A percentile compares a stretch with the other conserved stretches of the same genome.
Evolutionary conservation across 2,329 filamentous ascomycete genomes (phyloP).

Genomic region (Paecilomyces dactylethromorphus): DNA sequence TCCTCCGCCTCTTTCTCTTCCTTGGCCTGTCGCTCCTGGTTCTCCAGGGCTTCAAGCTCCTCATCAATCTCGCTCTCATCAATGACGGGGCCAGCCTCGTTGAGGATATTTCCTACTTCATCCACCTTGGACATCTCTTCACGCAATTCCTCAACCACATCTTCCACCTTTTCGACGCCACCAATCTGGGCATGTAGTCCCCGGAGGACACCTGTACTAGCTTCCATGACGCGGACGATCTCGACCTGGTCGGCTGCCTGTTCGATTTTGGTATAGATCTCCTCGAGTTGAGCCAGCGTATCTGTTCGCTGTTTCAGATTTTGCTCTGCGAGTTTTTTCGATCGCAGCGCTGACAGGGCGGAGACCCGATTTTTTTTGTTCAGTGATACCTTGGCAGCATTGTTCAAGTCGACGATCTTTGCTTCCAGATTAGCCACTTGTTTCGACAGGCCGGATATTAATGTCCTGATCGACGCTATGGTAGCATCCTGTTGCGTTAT

Average conservation of each 20-base stretch:
- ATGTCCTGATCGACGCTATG: slow-evolving; percentile 70
- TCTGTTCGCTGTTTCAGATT: slow-evolving; percentile 65
- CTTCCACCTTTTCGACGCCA: slow-evolving; percentile 67
- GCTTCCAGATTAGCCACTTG: slow-evolving; percentile 60
- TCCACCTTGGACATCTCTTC: slow-evolving; percentile 77
- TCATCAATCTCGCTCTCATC: slow-evolving; percentile 84
- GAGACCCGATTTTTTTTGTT: slow-evolving; percentile 64
- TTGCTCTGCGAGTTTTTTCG: slow-evolving; percentile 73
- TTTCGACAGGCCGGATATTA: slow-evolving; percentile 60
- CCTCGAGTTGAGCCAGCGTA: slow-evolving; percentile 74
- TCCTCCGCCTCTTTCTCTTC: slow-evolving; percentile 45
- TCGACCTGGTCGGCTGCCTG: slow-evolving; percentile 79
- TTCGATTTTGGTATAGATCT: slow-evolving; percentile 75
- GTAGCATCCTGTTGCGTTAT: slow-evolving; percentile 75
- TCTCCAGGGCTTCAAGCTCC: slow-evolving; percentile 72
- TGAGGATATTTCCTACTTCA: slow-evolving; percentile 72
- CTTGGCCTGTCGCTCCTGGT: slow-evolving; percentile 44
- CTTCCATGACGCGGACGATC: slow-evolving; percentile 75
- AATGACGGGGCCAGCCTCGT: slow-evolving; percentile 54
- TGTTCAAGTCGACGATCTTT: slow-evolving; percentile 44
- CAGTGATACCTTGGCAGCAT: slow-evolving; percentile 63
- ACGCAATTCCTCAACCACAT: slow-evolving; percentile 66
- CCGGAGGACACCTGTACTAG: slow-evolving; percentile 65
- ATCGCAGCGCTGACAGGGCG: slow-evolving; percentile 71
- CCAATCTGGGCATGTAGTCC: slow-evolving; percentile 71